Percentiles rank a stretch among this genome's conserved stretches.
Evolutionary conservation across 2,329 filamentous ascomycete genomes (phyloP).

Genomic region (Lachnellula subtilissima): DNA sequence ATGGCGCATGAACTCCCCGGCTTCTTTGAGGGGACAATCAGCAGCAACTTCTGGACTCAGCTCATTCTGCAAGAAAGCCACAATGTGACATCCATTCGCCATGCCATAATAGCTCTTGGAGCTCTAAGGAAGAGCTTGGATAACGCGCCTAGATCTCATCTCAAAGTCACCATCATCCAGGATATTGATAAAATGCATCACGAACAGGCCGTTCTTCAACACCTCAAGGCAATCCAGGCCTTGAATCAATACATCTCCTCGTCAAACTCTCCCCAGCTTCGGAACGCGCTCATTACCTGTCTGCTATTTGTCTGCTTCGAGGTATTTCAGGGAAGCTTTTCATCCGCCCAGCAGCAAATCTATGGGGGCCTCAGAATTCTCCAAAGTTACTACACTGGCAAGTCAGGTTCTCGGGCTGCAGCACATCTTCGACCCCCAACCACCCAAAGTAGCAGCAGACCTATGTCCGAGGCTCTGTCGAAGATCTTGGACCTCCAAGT

Average conservation of each 20-base stretch:
- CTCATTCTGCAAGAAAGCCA: conserved; percentile 60
- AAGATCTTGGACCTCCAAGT: conserved; percentile 14
- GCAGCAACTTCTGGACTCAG: conserved; percentile 53
- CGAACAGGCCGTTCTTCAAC: conserved; percentile 55
- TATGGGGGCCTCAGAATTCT: conserved; percentile 53
- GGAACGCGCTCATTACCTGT: conserved; percentile 29
- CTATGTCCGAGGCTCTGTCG: conserved; percentile 5
- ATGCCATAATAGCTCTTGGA: conserved; percentile 63
- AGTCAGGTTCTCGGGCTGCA: conserved; percentile 18
- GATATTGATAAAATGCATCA: conserved; percentile 47
- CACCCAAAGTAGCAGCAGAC: background rate
- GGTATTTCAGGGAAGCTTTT: conserved; percentile 42
- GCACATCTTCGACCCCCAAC: conserved; percentile 10
- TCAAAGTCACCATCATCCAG: conserved; percentile 32
- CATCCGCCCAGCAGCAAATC: conserved; percentile 55
- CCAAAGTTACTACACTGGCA: conserved; percentile 35
- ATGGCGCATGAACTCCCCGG: conserved; percentile 60
- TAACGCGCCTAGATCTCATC: conserved; percentile 22
- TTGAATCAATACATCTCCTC: conserved; percentile 43
- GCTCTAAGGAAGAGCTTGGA: conserved; percentile 62
- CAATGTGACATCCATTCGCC: conserved; percentile 53
- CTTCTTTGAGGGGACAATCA: conserved; percentile 50
- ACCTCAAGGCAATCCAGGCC: conserved; percentile 51
- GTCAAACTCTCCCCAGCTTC: conserved; percentile 40
- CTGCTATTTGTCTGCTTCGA: conserved; percentile 30